These are phyloP conservation scores for Mimosa bimucronata DNA, from an alignment of 306 rosid genomes.

Conservation along the genomic window DNA sequence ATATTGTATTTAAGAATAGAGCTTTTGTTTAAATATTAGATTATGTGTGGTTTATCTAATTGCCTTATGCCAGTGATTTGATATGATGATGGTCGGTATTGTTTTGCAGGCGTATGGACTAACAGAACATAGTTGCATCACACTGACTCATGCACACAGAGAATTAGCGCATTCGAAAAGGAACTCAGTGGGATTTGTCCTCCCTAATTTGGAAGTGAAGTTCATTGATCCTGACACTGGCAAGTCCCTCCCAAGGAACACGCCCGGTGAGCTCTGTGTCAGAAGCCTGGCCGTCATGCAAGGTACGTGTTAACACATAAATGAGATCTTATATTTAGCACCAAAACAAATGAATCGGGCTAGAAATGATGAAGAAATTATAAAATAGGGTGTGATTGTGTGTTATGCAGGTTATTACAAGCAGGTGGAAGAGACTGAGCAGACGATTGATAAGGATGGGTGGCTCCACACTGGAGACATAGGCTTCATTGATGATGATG, in stretches of 20 bases:
- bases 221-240: conserved; percentile 83
- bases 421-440: conserved; percentile 71
- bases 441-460: conserved; percentile 74
- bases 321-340: background rate
- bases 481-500: conserved; percentile 82
- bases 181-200: conserved; percentile 82
- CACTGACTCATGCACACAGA: conserved; percentile 69
- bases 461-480: conserved; percentile 96
- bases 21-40: too few relatives aligned
- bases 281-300: conserved; percentile 91
- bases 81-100: background rate
- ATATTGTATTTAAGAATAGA: too few relatives aligned
- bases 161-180: conserved; percentile 46
- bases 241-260: conserved; percentile 73
- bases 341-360: background rate
- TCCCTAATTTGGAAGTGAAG: conserved; percentile 85
- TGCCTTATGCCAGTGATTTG: too few relatives aligned
- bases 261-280: conserved; percentile 83
- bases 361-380: background rate
- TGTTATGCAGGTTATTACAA: conserved; percentile 71
- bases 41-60: too few relatives aligned
- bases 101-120: conserved; percentile 82
- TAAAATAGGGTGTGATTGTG: background rate
- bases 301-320: conserved; percentile 44
- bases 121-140: conserved; percentile 94